These are phyloP conservation scores for Aquilaria yunnanensis DNA, from an alignment of 345 rosid genomes.

Conservation along the genomic window DNA sequence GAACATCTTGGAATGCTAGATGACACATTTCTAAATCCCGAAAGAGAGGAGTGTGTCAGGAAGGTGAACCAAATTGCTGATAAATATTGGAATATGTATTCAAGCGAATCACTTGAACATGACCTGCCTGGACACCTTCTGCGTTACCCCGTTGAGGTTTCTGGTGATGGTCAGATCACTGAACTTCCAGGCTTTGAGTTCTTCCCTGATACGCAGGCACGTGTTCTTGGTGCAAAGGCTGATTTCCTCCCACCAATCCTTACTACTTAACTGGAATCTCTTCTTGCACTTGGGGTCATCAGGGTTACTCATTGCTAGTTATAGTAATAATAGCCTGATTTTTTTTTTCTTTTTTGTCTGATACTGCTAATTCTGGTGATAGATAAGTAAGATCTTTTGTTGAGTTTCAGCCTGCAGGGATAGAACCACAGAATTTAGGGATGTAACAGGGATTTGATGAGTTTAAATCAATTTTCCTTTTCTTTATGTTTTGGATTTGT, in stretches of 20 bases:
- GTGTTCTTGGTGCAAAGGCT: conserved; percentile 72
- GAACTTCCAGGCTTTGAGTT: conserved; percentile 60
- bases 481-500: too few relatives aligned
- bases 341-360: too few relatives aligned
- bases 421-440: too few relatives aligned
- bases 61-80: conserved; percentile 80
- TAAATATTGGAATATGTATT: conserved; percentile 85
- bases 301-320: too few relatives aligned
- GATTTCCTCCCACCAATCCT: conserved; percentile 96
- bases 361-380: too few relatives aligned
- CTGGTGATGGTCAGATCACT: conserved; percentile 59
- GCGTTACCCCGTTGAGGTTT: conserved; percentile 67
- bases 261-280: conserved; percentile 41
- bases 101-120: conserved; percentile 63
- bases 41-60: conserved; percentile 51
- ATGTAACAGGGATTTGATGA: too few relatives aligned
- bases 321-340: too few relatives aligned
- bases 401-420: too few relatives aligned
- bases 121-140: conserved; percentile 95
- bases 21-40: conserved; percentile 70
- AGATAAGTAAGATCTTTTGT: too few relatives aligned
- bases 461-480: too few relatives aligned
- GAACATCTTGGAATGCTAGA: conserved; percentile 96
- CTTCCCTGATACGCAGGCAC: conserved; percentile 96
- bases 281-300: too few relatives aligned